A percentile compares a stretch with the other conserved stretches of the same genome.
phyloP scores from a whole-genome alignment of 169 alveolate genomes.

The Plasmodium billcollinsi region DNA sequence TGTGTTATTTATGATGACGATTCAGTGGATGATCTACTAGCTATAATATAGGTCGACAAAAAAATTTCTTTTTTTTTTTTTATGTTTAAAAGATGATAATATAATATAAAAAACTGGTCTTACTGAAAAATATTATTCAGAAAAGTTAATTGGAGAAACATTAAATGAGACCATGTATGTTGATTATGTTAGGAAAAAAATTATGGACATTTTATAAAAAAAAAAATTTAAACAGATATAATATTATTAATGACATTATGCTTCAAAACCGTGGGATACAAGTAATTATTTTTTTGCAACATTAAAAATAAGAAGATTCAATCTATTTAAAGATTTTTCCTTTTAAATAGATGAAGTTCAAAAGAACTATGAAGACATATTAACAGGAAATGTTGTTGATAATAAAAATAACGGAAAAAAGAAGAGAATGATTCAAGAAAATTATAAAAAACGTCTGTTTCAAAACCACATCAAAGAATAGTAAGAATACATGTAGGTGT shows the following conservation, averaged over 20 bases:
- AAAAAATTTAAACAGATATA: slow-evolving; percentile 25
- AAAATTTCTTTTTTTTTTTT: no score
- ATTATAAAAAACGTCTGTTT: no score
- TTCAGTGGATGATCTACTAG: no score
- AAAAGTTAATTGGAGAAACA: background rate
- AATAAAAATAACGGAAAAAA: no score
- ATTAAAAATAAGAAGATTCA: slow-evolving; percentile 23
- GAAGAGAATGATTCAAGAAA: no score
- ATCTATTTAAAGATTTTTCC: slow-evolving; percentile 25
- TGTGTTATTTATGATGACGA: slow-evolving; percentile 75
- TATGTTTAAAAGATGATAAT: slow-evolving; percentile 12
- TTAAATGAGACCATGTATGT: background rate
- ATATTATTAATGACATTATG: slow-evolving; percentile 11
- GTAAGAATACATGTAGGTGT: no score
- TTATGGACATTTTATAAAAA: slow-evolving; percentile 15
- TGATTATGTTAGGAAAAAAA: slow-evolving; percentile 33
- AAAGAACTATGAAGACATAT: no score
- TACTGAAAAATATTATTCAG: background rate
- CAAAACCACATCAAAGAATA: no score
- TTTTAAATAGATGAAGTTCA: slow-evolving; percentile 14
- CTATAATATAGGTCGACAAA: no score
- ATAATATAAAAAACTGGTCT: background rate
- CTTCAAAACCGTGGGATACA: slow-evolving; percentile 31
- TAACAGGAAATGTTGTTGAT: no score
- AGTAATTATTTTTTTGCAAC: slow-evolving; percentile 47